Percentiles rank a stretch among this genome's conserved stretches.
These are phyloP conservation scores for Remersonia thermophila DNA, from an alignment of 2,329 filamentous ascomycete species.

Conservation along the genomic window DNA sequence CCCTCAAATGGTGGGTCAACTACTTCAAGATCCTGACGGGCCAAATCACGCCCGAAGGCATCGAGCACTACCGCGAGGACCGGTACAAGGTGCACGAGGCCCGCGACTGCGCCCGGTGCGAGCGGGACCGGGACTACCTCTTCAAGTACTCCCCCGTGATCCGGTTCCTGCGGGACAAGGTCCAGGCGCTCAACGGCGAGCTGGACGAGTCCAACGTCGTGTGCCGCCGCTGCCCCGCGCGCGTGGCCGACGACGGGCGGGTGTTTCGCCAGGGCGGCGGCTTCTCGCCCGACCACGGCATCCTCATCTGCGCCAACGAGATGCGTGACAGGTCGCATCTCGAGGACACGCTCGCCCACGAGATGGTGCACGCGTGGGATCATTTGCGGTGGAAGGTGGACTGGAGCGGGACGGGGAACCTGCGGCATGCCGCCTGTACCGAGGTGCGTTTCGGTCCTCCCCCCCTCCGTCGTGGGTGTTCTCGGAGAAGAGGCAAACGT, in stretches of 20 bases:
- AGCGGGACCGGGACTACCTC: conserved; percentile 71
- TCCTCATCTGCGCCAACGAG: conserved; percentile 86
- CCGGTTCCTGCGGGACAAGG: conserved; percentile 74
- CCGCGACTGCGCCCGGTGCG: conserved; percentile 68
- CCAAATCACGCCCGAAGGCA: conserved; percentile 54
- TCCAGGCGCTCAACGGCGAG: conserved; percentile 64
- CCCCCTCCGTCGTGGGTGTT: not conserved
- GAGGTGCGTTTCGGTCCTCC: conserved; percentile 47
- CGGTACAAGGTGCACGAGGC: conserved; percentile 65
- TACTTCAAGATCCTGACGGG: conserved; percentile 75
- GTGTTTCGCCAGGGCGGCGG: conserved; percentile 62
- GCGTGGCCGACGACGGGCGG: conserved; percentile 42
- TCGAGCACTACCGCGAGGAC: conserved; percentile 64
- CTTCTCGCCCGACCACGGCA: conserved; percentile 77
- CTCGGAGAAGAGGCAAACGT: too few species aligned
- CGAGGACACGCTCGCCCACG: conserved; percentile 89
- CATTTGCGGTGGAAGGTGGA: conserved; percentile 85
- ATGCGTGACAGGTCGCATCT: conserved; percentile 67
- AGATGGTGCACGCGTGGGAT: conserved; percentile 97
- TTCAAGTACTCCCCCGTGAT: conserved; percentile 76
- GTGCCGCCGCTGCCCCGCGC: conserved; percentile 63
- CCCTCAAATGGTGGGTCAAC: conserved; percentile 60
- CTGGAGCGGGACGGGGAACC: conserved; percentile 53
- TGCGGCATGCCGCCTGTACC: conserved; percentile 85
- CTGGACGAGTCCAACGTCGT: conserved; percentile 64